Conservation (phyloP, 352 stramenopile genomes). For the Phytopythium cucurbitacearum region DNA sequence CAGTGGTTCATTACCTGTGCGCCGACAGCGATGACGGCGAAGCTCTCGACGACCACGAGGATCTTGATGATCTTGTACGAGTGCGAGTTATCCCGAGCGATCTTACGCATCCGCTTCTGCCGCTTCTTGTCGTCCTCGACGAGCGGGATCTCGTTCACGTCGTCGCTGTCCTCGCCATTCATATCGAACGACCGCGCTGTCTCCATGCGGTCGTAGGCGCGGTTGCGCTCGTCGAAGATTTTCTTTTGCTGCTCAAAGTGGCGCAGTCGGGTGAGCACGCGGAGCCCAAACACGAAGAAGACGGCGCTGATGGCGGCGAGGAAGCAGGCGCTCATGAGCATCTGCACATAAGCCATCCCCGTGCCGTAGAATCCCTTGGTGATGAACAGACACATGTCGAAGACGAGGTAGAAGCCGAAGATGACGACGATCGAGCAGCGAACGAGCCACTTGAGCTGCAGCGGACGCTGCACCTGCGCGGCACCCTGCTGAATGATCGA, state of each 20-base stretch:
- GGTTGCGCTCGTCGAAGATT: conserved; percentile 19
- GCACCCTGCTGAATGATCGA: conserved; percentile 25
- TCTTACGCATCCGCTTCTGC: conserved; percentile 7
- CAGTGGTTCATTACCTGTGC: conserved; percentile 13
- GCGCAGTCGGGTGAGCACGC: conserved; percentile 19
- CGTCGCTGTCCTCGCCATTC: conserved; percentile 5
- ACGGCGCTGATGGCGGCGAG: conserved; percentile 24
- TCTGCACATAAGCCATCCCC: conserved; percentile 20
- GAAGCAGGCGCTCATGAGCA: conserved; percentile 18
- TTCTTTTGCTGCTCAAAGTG: conserved; percentile 24
- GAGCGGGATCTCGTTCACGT: conserved; percentile 15
- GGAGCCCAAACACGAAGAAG: conserved; percentile 29
- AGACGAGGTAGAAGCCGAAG: conserved; percentile 14
- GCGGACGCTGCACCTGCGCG: conserved; percentile 6
- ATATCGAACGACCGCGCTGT: conserved; percentile 8
- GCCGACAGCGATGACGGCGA: conserved; percentile 18
- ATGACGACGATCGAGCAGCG: conserved; percentile 7
- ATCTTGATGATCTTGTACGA: conserved; percentile 27
- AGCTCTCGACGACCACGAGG: conserved; percentile 14
- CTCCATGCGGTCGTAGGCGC: conserved; percentile 14
- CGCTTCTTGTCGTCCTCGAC: conserved; percentile 13
- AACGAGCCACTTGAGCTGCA: conserved; percentile 9
- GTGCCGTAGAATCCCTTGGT: conserved; percentile 16
- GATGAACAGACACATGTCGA: conserved; percentile 10
- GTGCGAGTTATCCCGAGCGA: conserved; percentile 10